These are phyloP conservation scores for Lachnellula arida DNA, from an alignment of 2,329 filamentous ascomycete genomes.

Conservation along the genomic window DNA sequence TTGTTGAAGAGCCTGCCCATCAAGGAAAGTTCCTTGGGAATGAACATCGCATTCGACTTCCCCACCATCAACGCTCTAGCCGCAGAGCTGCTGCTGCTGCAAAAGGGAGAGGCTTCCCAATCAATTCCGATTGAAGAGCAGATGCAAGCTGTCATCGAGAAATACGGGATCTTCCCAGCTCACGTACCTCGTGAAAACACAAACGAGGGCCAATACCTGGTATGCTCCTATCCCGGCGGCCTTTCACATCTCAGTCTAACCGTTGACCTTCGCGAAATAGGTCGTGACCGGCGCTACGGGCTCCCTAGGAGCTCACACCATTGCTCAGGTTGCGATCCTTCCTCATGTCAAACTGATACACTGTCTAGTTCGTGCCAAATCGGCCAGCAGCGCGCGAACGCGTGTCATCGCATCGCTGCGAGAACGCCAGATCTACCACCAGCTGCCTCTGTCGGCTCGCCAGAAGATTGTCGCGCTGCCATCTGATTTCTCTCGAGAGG, in stretches of 20 bases:
- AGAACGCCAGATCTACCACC: constrained; percentile 34
- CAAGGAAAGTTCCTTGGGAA: constrained; percentile 40
- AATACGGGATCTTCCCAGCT: constrained; percentile 37
- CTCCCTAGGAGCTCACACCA: constrained; percentile 57
- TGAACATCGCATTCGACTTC: constrained; percentile 57
- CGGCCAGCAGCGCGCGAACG: constrained; percentile 29
- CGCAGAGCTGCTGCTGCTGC: constrained; percentile 39
- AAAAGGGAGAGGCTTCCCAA: constrained; percentile 33
- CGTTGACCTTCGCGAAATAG: constrained; percentile 11
- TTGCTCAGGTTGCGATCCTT: constrained; percentile 53
- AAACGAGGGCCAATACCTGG: constrained; percentile 4
- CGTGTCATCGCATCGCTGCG: constrained; percentile 33
- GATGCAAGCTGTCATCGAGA: constrained; percentile 43
- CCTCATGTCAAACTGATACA: constrained; percentile 50
- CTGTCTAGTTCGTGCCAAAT: constrained; percentile 43
- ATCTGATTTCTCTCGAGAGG: constrained; percentile 35
- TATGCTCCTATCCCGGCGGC: background rate
- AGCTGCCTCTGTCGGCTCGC: constrained; percentile 15
- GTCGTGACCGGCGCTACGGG: constrained; percentile 62
- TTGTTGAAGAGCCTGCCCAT: constrained; percentile 49
- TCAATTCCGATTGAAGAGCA: constrained; percentile 34
- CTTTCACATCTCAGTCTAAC: background rate
- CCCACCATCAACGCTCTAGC: constrained; percentile 45
- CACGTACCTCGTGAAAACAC: constrained; percentile 16
- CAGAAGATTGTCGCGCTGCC: constrained; percentile 37